Conservation (phyloP, 495 filamentous ascomycete genomes). For the Aeminium ludgeri region DNA sequence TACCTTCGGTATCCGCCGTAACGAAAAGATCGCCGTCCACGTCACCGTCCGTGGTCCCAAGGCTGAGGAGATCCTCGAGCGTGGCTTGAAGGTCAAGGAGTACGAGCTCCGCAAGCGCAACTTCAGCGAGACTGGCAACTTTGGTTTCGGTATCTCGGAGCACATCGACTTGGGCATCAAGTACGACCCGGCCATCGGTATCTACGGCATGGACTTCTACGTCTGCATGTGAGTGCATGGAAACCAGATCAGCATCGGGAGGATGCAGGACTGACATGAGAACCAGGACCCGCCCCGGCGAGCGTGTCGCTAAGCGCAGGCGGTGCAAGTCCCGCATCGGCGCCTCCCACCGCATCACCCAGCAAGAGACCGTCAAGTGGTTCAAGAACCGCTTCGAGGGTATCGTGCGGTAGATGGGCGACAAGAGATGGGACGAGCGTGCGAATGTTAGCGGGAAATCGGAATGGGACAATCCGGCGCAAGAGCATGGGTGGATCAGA, state of each 20-base stretch:
- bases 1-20: slow-evolving; percentile 99
- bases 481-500: slow-evolving; percentile 10
- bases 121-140: slow-evolving; percentile 99
- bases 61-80: slow-evolving; percentile 99
- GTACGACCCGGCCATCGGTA: slow-evolving; percentile 98
- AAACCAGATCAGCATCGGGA: background rate
- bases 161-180: slow-evolving; percentile 99
- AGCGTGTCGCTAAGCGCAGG: slow-evolving; percentile 89
- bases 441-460: background rate
- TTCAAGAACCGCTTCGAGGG: slow-evolving; percentile 99
- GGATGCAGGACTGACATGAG: background rate
- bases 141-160: slow-evolving; percentile 99
- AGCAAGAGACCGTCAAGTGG: slow-evolving; percentile 91
- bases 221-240: slow-evolving; percentile 71
- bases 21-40: slow-evolving; percentile 99
- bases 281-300: slow-evolving; percentile 75
- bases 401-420: slow-evolving; percentile 63
- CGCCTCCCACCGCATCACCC: slow-evolving; percentile 77
- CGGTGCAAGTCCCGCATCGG: slow-evolving; percentile 77
- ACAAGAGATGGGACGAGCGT: background rate
- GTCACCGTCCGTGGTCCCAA: slow-evolving; percentile 99
- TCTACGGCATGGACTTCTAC: slow-evolving; percentile 99
- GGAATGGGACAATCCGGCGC: background rate
- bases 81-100: slow-evolving; percentile 99
- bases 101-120: slow-evolving; percentile 98